Percentiles rank a stretch among this genome's conserved stretches.
Conservation (phyloP, 1,139 yeast species). For the Debaryomycetaceae sp. region DNA sequence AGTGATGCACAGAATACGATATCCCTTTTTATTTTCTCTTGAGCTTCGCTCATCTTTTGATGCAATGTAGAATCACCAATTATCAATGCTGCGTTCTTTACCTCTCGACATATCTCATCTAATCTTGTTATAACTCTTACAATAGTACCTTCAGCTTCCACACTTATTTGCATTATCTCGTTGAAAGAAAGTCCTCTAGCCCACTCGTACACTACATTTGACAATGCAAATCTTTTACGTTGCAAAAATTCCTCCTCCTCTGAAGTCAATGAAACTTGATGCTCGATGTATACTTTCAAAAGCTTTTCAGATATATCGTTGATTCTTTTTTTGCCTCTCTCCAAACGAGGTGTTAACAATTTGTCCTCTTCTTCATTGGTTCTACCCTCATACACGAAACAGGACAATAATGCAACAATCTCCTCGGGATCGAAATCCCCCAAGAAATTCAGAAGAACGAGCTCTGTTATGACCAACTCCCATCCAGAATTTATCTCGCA, state of each 20-base stretch:
- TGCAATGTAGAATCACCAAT: slow-evolving; percentile 90
- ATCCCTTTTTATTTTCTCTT: slow-evolving; percentile 91
- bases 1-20: slow-evolving; percentile 96
- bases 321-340: slow-evolving; percentile 70
- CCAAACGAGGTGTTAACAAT: slow-evolving; percentile 78
- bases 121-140: slow-evolving; percentile 94
- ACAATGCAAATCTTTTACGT: slow-evolving; percentile 80
- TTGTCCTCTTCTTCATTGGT: slow-evolving; percentile 58
- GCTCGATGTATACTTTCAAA: slow-evolving; percentile 57
- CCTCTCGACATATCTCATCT: slow-evolving; percentile 94
- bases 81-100: slow-evolving; percentile 88
- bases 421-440: slow-evolving; percentile 96
- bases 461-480: slow-evolving; percentile 85
- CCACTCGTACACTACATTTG: slow-evolving; percentile 97
- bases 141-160: slow-evolving; percentile 94
- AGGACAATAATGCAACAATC: slow-evolving; percentile 86
- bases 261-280: slow-evolving; percentile 71
- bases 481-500: slow-evolving; percentile 88
- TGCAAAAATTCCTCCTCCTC: slow-evolving; percentile 87
- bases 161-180: slow-evolving; percentile 83
- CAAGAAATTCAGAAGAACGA: slow-evolving; percentile 83
- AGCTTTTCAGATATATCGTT: slow-evolving; percentile 66
- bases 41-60: slow-evolving; percentile 87
- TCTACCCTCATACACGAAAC: slow-evolving; percentile 89
- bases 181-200: slow-evolving; percentile 91